Evolutionary conservation across 345 rosid genomes (phyloP).

Genomic region (Streptanthus diversifolius): DNA sequence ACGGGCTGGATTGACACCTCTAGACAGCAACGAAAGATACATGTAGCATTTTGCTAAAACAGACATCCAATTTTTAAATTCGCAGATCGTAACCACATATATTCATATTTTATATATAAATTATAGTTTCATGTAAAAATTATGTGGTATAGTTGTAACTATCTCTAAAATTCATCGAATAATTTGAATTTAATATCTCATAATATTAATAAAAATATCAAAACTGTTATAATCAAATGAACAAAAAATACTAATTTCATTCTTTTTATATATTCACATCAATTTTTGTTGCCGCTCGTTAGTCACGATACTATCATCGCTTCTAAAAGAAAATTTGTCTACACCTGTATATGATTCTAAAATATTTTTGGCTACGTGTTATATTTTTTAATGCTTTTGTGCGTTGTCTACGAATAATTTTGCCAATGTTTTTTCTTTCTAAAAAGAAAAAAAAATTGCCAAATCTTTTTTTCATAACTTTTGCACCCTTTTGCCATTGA

Average conservation of each 20-base stretch:
- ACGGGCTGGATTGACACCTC: too few species aligned
- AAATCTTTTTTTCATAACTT: slow-evolving; percentile 29
- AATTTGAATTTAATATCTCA: too few species aligned
- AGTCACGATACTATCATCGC: not conserved
- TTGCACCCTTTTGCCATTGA: slow-evolving; percentile 20
- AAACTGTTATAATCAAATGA: too few species aligned
- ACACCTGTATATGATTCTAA: not conserved
- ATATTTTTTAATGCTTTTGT: not conserved
- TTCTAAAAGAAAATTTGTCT: not conserved
- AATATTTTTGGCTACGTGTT: not conserved
- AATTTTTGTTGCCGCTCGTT: slow-evolving; percentile 8
- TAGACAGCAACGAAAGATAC: slow-evolving; percentile 35
- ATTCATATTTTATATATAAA: not conserved
- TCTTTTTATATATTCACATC: too few species aligned
- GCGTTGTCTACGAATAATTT: slow-evolving; percentile 22
- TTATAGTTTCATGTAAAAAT: not conserved
- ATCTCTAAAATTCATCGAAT: too few species aligned
- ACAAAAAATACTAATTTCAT: too few species aligned
- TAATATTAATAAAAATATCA: too few species aligned
- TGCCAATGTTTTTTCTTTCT: too few species aligned
- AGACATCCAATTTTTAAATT: not conserved
- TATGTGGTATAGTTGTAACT: too few species aligned
- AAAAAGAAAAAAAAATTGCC: too few species aligned
- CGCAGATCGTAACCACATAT: not conserved
- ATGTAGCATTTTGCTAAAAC: slow-evolving; percentile 27